phyloP scores from a whole-genome alignment of 129 eudicot genomes.

The Solidago caesia region DNA sequence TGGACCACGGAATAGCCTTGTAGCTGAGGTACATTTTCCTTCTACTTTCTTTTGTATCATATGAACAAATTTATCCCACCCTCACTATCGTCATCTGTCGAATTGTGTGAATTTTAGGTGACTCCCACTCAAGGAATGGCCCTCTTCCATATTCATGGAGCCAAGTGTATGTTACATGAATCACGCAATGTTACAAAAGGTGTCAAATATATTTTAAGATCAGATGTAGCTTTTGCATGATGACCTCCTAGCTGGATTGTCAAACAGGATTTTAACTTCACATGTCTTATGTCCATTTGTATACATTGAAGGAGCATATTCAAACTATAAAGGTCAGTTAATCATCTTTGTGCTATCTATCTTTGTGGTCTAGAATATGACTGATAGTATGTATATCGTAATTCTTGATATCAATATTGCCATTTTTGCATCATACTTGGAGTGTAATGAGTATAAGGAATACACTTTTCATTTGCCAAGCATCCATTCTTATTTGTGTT shows the following conservation, averaged over 20 bases:
- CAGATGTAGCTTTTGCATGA: slow-evolving; percentile 86
- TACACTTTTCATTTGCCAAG: not conserved
- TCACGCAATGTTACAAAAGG: slow-evolving; percentile 80
- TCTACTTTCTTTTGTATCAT: not conserved
- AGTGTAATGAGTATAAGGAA: not conserved
- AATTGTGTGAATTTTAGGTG: slow-evolving; percentile 43
- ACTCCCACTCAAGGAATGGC: slow-evolving; percentile 93
- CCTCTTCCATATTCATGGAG: slow-evolving; percentile 92
- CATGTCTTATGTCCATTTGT: slow-evolving; percentile 5
- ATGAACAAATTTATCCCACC: not conserved
- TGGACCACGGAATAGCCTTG: slow-evolving; percentile 76
- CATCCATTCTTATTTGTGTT: not conserved
- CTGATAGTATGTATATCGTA: not conserved
- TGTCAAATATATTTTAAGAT: slow-evolving; percentile 76
- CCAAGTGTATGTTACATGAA: slow-evolving; percentile 94
- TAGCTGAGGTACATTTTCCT: slow-evolving; percentile 65
- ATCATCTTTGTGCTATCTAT: slow-evolving; percentile 4
- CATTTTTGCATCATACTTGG: not conserved
- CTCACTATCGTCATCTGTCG: not conserved
- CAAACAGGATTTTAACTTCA: not conserved
- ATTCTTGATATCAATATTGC: slow-evolving; percentile 5
- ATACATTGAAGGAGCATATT: not conserved
- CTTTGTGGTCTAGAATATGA: slow-evolving; percentile 14
- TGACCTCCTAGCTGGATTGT: slow-evolving; percentile 3
- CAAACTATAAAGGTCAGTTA: slow-evolving; percentile 12